Conservation (phyloP, 345 rosid species). For the Sisymbrium irio region DNA sequence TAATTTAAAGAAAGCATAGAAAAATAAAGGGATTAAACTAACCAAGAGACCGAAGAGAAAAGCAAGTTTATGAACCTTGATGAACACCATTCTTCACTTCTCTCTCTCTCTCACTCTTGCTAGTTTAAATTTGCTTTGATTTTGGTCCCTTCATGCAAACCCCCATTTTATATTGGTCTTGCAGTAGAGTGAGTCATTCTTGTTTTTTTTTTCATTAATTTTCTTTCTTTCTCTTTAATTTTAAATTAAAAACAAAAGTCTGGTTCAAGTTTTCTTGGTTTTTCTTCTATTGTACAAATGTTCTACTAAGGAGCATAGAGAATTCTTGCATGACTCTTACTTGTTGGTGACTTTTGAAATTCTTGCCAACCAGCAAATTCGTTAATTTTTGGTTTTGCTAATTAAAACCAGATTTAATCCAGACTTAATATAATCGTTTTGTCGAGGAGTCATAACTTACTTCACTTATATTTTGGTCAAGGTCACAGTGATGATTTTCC, state of each 20-base stretch:
- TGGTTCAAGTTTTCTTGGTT: constrained; percentile 23
- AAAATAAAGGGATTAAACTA: constrained; percentile 15
- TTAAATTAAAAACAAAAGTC: not conserved
- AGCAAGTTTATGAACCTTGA: constrained; percentile 40
- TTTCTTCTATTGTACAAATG: constrained; percentile 11
- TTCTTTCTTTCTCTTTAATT: constrained; percentile 2
- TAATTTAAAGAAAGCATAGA: not conserved
- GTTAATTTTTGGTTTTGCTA: not conserved
- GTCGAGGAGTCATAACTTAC: not conserved
- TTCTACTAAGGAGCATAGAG: not conserved
- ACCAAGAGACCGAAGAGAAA: constrained; percentile 70
- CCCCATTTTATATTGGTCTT: constrained; percentile 25
- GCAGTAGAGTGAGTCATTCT: constrained; percentile 4
- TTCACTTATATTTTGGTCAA: no score
- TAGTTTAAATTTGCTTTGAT: constrained; percentile 11
- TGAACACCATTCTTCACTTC: constrained; percentile 41
- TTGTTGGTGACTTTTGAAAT: not conserved
- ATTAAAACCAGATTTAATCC: not conserved
- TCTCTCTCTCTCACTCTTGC: not conserved
- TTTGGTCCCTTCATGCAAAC: constrained; percentile 14
- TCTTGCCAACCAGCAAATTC: constrained; percentile 9
- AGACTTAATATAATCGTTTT: constrained; percentile 2
- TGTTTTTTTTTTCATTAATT: not conserved
- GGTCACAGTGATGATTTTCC: no score
- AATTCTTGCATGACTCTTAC: constrained; percentile 21